Conservation (phyloP, 371 early-diverging fungal species). For the Mortierella sp. region DNA sequence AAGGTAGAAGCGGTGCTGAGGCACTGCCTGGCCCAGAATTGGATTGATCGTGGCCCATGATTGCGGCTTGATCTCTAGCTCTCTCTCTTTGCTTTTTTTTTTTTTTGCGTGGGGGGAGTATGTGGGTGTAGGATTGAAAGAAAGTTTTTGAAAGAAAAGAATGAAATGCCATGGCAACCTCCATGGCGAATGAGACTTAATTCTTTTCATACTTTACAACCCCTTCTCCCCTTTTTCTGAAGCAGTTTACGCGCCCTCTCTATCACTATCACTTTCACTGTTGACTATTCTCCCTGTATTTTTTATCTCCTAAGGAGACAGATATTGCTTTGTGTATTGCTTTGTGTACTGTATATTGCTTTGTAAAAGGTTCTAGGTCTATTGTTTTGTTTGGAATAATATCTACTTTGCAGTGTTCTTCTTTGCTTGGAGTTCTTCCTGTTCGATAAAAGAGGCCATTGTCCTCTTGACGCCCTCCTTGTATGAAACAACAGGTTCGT, state of each 20-base stretch:
- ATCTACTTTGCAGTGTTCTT: constrained; percentile 23
- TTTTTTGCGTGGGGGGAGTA: too few species aligned
- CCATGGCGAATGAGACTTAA: too few species aligned
- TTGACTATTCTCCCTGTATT: not conserved
- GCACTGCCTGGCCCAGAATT: not conserved
- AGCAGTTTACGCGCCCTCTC: not conserved
- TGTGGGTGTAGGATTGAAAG: too few species aligned
- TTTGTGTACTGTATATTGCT: not conserved
- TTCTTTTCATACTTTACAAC: too few species aligned
- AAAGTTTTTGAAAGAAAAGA: too few species aligned
- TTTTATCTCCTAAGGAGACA: not conserved
- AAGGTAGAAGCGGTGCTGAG: constrained; percentile 15
- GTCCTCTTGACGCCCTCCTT: constrained; percentile 55
- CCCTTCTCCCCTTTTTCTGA: too few species aligned
- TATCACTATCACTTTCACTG: not conserved
- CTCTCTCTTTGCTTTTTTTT: not conserved
- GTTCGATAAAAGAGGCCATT: constrained; percentile 43
- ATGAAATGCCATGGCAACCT: too few species aligned
- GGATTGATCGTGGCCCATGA: not conserved
- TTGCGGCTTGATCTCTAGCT: not conserved
- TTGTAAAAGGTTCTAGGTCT: not conserved
- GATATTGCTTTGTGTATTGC: not conserved
- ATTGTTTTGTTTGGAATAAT: not conserved
- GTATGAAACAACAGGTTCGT: constrained; percentile 50
- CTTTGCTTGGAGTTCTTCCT: constrained; percentile 38